A percentile compares a stretch with the other conserved stretches of the same genome.
These are phyloP conservation scores for Leccinum variabile DNA, from an alignment of 1,284 basidiomycete species.

Conservation along the genomic window DNA sequence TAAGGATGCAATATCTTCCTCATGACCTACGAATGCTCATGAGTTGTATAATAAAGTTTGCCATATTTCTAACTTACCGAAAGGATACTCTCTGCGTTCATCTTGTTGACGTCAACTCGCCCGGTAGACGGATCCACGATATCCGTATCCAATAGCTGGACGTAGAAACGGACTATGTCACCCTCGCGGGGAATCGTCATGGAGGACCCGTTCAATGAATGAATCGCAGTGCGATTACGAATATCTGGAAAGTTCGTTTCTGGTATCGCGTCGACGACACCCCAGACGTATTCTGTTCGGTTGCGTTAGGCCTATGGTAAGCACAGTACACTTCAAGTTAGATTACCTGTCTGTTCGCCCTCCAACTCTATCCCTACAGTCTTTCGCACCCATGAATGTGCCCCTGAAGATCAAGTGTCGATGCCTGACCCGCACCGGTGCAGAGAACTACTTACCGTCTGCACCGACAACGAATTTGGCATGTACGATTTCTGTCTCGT, in stretches of 20 bases:
- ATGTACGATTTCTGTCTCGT: conserved; percentile 9
- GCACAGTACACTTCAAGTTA: background rate
- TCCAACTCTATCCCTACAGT: conserved; percentile 51
- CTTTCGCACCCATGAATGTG: conserved; percentile 79
- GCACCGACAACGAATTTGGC: conserved; percentile 62
- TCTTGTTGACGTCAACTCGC: conserved; percentile 42
- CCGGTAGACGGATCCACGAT: conserved; percentile 40
- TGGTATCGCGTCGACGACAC: background rate
- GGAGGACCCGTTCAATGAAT: background rate
- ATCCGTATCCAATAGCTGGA: conserved; percentile 59
- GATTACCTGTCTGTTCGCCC: conserved; percentile 1
- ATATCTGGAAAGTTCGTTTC: conserved; percentile 3
- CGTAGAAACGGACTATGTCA: conserved; percentile 70
- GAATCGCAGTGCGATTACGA: background rate
- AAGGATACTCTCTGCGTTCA: conserved; percentile 60
- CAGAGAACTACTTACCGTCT: conserved; percentile 43
- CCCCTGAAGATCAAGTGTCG: conserved; percentile 41
- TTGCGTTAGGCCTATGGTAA: background rate
- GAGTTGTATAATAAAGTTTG: background rate
- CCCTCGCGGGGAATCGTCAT: conserved; percentile 54
- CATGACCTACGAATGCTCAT: conserved; percentile 44
- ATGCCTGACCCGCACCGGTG: background rate
- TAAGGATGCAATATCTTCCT: conserved; percentile 50
- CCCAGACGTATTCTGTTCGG: background rate
- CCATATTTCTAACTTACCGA: conserved; percentile 26